These are phyloP conservation scores for Tylopilus sp. DNA, from an alignment of 1,284 basidiomycete genomes.

Conservation along the genomic window DNA sequence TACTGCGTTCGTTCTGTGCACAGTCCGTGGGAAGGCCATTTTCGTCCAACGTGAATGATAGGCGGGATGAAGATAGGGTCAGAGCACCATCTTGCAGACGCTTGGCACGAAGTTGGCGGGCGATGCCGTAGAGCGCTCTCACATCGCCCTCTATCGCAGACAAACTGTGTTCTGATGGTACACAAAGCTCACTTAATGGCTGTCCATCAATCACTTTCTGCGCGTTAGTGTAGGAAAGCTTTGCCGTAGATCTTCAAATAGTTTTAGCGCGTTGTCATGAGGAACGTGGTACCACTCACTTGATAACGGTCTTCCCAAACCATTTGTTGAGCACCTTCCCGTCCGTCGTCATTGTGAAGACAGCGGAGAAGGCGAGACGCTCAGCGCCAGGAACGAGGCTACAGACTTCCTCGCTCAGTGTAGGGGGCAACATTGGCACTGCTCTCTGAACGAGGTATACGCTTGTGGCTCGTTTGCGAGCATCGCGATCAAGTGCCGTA, in stretches of 20 bases:
- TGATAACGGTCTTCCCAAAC: slow-evolving; percentile 91
- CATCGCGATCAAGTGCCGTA: slow-evolving; percentile 95
- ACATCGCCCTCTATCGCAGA: slow-evolving; percentile 74
- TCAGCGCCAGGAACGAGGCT: slow-evolving; percentile 85
- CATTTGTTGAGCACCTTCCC: slow-evolving; percentile 81
- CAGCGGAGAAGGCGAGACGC: slow-evolving; percentile 82
- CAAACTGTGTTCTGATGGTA: slow-evolving; percentile 54
- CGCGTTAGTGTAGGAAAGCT: slow-evolving; percentile 79
- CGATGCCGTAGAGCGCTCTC: slow-evolving; percentile 61
- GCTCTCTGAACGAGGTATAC: slow-evolving; percentile 95
- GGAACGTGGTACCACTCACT: slow-evolving; percentile 43
- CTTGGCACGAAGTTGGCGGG: slow-evolving; percentile 67
- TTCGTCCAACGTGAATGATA: slow-evolving; percentile 81
- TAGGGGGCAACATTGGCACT: slow-evolving; percentile 94
- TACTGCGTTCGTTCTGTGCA: slow-evolving; percentile 54
- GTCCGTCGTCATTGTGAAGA: slow-evolving; percentile 84
- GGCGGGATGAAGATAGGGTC: slow-evolving; percentile 63
- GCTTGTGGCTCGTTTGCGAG: slow-evolving; percentile 92
- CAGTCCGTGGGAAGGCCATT: slow-evolving; percentile 83
- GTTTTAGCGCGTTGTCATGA: slow-evolving; percentile 6
- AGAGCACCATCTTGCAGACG: slow-evolving; percentile 84
- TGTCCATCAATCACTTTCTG: slow-evolving; percentile 80
- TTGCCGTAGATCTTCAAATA: slow-evolving; percentile 68
- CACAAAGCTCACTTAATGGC: slow-evolving; percentile 47
- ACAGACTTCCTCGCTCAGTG: slow-evolving; percentile 87